Percentiles rank a stretch among this genome's conserved stretches.
phyloP scores from a whole-genome alignment of 2,329 filamentous ascomycete genomes.

The Alternaria novae-zelandiae region DNA sequence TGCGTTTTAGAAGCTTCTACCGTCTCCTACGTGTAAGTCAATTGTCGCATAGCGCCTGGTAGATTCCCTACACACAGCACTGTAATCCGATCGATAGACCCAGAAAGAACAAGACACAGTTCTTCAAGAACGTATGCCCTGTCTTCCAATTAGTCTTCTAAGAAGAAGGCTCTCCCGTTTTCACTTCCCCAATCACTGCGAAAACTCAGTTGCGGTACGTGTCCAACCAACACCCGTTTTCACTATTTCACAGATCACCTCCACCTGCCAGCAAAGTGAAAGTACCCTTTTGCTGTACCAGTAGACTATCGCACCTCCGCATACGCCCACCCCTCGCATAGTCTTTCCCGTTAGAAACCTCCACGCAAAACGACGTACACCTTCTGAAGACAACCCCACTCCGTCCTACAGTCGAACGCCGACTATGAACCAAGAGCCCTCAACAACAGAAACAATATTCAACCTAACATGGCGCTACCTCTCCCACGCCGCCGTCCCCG shows the following conservation, averaged over 20 bases:
- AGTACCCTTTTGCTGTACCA: too few species aligned
- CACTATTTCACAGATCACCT: not conserved
- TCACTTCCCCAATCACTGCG: not conserved
- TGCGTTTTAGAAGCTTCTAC: slow-evolving; percentile 40
- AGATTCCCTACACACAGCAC: not conserved
- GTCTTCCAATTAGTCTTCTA: not conserved
- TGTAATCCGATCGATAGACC: not conserved
- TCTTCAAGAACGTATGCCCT: too few species aligned
- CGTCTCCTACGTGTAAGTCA: not conserved
- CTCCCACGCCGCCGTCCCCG: not conserved
- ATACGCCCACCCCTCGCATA: too few species aligned
- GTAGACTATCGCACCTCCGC: too few species aligned
- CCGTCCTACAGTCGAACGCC: too few species aligned
- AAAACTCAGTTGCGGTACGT: not conserved
- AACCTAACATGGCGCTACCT: not conserved
- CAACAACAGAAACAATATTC: not conserved
- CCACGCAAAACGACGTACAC: too few species aligned
- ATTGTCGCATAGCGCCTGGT: not conserved
- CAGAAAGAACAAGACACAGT: not conserved
- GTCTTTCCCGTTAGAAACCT: too few species aligned
- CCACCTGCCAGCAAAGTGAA: not conserved
- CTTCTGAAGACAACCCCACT: too few species aligned
- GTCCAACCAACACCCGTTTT: not conserved
- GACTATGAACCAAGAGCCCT: too few species aligned
- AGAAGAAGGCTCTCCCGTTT: not conserved